Base-by-base conservation (phyloP, 805 yeast species). In the Metschnikowia anglica region DNA sequence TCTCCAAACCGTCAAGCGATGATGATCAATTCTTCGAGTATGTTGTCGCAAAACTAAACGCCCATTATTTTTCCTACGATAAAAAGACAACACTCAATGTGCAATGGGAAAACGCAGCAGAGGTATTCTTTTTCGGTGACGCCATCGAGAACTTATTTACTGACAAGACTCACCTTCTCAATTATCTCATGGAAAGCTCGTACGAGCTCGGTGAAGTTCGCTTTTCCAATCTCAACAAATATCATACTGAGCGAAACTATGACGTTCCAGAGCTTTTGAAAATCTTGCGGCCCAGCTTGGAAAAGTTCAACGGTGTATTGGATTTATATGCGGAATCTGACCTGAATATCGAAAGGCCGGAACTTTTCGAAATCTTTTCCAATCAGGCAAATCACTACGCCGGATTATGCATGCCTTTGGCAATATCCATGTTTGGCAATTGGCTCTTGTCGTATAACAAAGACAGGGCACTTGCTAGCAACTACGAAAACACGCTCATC, bases 401-500 rank as follows among this genome's bases (percentile, higher is more conserved):
- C 15, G 53, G 58, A 1, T 39, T 55, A 15, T 49, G 52, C 25
- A 41, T 58, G 13, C 60, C 62, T 13, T 41, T 58, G 15, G 60
- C 62, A 11, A 49, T 53, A n/a, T 45, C 60, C 13, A 56, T 58
- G 60, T 58, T 58, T 36, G 62, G 60, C 15, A 54, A 51, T 24
- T 58, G 58, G 59, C 52, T 58, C 10, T 46, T 58, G 19, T 39
- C 58, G 11, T 58, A 37, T 46, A 52, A 53, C 41, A 40, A 48
- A 16, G 57, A 49, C 28, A 18, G 30, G 2, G 43, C 47, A 2
- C 39, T 51, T 16, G 48, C 40, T 20, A 49, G 48, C 40, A 55
- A 54, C 38, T 58, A 54, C 44, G 44, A 55, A 18, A 57, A 58
- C 32, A 42, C 46, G n/a, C 41, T 54, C 35, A 52, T 58, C 10